Conservation (phyloP, 257 asterid species). For the Agastache rugosa region DNA sequence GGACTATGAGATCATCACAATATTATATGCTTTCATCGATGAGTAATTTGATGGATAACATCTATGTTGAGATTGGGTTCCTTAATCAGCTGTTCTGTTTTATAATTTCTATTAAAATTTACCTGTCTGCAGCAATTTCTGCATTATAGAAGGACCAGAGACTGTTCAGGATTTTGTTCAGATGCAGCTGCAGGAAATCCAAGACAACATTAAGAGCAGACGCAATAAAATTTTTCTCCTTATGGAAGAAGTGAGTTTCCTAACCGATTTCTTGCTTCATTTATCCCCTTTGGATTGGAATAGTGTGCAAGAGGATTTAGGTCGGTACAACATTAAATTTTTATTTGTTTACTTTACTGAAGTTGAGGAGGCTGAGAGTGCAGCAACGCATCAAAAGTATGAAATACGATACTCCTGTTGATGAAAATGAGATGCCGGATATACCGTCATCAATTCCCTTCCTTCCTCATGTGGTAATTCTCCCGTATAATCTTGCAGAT, state of each 20-base stretch:
- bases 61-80: background rate
- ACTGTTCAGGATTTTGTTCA: constrained; percentile 90
- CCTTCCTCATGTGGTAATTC: constrained; percentile 82
- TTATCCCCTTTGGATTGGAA: background rate
- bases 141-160: constrained; percentile 97
- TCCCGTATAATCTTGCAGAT: constrained; percentile 13
- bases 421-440: constrained; percentile 87
- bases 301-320: background rate
- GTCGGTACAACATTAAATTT: background rate
- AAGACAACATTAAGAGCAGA: constrained; percentile 79
- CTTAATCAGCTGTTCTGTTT: background rate
- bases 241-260: constrained; percentile 83
- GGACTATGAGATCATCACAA: background rate
- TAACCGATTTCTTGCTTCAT: constrained; percentile 3
- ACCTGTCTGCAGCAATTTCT: constrained; percentile 66
- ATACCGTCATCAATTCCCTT: constrained; percentile 91
- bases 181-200: constrained; percentile 92
- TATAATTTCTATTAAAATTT: background rate
- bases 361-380: constrained; percentile 90
- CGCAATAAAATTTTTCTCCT: constrained; percentile 90
- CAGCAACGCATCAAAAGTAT: constrained; percentile 70
- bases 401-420: constrained; percentile 43
- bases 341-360: background rate
- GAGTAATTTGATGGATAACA: background rate
- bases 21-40: background rate